Base-by-base conservation (phyloP, 1,284 basidiomycete species). In the Sutorius eximius region DNA sequence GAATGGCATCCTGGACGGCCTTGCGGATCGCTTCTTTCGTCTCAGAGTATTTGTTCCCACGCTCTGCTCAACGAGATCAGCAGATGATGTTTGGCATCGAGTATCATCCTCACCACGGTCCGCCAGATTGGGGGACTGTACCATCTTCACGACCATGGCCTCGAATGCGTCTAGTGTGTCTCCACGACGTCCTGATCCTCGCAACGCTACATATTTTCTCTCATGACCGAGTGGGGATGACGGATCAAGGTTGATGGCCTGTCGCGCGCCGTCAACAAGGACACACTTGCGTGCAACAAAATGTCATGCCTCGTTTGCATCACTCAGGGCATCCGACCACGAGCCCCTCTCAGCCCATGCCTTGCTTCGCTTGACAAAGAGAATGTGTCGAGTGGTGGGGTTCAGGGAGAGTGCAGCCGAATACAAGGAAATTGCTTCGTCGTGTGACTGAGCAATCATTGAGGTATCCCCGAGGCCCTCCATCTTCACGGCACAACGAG, bases 361-460 rank as follows among this genome's bases (percentile, higher is more conserved):
- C 34, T 34, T 34, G 34, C 34, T 34, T 12, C 34, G 34, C 12
- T 34, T 34, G 9, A 34, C 16, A 8, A 34, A 8, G 34, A 34
- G 34, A 8, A 0, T n/a, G 15, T 16, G 34, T 34, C 15, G 16
- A 2, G 34, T 16, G 16, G 15, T 3, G 15, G 16, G 34, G 9
- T 34, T n/a, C 15, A 16, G 9, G 34, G 34, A 34, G 15, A 34
- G 34, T 34, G 30, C 30, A 20, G 37, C 16, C 1, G 53, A 54
- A 32, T 56, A 56, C 2, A 16, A 37, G 1, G 16, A 15, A 15
- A 56, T 51, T 3, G 56, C 56, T 0, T 42, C 18, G 4, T 56
- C 45, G 9, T 51, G 5, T 11, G 4, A 32, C 6, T 12, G 5
- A 8, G 12, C 15, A 5, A 9, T 6, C 36, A 20, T 16, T 0